Evolutionary conservation across 176 grass and related monocot species (phyloP), one percentile per base, ranked within the genome.

Genomic region (Cocos nucifera): DNA sequence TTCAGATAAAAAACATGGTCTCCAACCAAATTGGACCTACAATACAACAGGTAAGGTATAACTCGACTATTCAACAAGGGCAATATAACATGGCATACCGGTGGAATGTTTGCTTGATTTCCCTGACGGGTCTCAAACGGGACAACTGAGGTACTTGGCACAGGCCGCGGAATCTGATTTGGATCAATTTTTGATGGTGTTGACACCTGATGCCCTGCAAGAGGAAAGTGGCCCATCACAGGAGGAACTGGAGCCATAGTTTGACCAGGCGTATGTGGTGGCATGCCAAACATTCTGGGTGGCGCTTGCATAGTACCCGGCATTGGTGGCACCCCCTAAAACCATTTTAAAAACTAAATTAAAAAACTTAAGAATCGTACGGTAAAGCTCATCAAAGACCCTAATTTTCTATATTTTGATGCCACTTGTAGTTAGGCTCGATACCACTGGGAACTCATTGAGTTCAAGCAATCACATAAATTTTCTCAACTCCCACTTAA

Each of bases 181-280:
- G 89, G 89, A 67, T 95, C 89, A 26, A 95, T 95, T 67, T 89
- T 95, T 4, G 85, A 95, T 5, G 79, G 83, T 22, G 88, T 87
- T 24, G 80, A 73, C 6, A 88, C 72, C 69, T 85, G 78, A 51
- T 78, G 64, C 66, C 81, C 81, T 58, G 80, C 81, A 77, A 85
- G 89, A 49, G 89, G 75, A 7, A 85, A 77, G 74, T 85, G 82
- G 15, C 78, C 72, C 54, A 95, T 80, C 8, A 74, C 70, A 0
- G 80, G 73, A 22, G 64, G 72, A 12, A 81, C 60, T 10, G 76
- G 71, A 56, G 71, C 54, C 76, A 89, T 49, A 12, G 56, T 23
- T 54, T 80, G 77, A 17, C 65, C 62, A 22, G 64, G 61, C 17
- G 54, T 68, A 27, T 15, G 48, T 73, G 77, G 61, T 16, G 77